These are phyloP conservation scores for Pseudophaeomoniella oleicola DNA, from an alignment of 2,329 filamentous ascomycete genomes.

Conservation along the genomic window DNA sequence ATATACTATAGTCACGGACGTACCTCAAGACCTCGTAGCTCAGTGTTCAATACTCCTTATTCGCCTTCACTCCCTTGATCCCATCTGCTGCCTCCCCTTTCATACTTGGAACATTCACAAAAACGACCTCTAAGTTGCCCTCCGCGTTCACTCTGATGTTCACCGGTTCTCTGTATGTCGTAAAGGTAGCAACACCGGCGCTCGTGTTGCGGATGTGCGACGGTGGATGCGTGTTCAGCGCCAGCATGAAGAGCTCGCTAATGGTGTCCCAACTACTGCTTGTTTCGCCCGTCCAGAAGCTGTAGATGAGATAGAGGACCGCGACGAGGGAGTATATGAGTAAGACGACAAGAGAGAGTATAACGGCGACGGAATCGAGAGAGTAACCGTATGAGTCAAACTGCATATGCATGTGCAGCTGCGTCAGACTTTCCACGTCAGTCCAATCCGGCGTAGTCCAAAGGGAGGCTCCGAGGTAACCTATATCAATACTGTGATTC, in stretches of 20 bases:
- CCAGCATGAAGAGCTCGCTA: slow-evolving; percentile 4
- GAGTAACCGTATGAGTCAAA: slow-evolving; percentile 4
- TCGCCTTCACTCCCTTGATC: slow-evolving; percentile 8
- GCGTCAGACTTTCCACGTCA: not conserved
- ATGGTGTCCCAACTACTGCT: slow-evolving; percentile 5
- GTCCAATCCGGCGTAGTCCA: not conserved
- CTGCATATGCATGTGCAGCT: not conserved
- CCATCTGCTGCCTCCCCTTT: not conserved
- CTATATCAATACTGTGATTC: no score
- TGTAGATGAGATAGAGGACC: slow-evolving; percentile 1
- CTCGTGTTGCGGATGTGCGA: slow-evolving; percentile 2
- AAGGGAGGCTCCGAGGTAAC: no score
- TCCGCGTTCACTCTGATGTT: slow-evolving; percentile 4
- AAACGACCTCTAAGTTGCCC: slow-evolving; percentile 4
- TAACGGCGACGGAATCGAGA: not conserved
- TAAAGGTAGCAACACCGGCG: slow-evolving; percentile 4
- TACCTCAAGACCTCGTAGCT: not conserved
- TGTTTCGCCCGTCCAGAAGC: slow-evolving; percentile 1
- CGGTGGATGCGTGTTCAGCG: slow-evolving; percentile 3
- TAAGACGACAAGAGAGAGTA: not conserved
- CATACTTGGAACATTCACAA: slow-evolving; percentile 1
- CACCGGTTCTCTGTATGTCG: slow-evolving; percentile 3
- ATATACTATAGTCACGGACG: no score
- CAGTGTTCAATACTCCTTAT: slow-evolving; percentile 6
- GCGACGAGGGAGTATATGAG: slow-evolving; percentile 1